Evolutionary conservation across 2,329 filamentous ascomycete genomes (phyloP).

Genomic region (Mariannaea elegans): DNA sequence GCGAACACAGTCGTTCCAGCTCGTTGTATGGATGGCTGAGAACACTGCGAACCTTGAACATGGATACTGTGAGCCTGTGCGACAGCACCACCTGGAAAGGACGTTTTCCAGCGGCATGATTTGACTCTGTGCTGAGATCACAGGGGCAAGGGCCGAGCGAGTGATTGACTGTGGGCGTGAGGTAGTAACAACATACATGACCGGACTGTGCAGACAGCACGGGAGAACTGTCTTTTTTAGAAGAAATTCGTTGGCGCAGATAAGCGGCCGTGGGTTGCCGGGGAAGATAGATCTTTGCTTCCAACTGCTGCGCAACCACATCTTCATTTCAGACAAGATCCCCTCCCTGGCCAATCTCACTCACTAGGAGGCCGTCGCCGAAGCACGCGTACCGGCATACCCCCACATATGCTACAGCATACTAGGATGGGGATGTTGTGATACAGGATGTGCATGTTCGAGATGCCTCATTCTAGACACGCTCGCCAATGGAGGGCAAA

Average conservation of each 20-base stretch:
- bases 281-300: constrained; percentile 29
- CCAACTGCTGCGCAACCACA: constrained; percentile 35
- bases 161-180: constrained; percentile 4
- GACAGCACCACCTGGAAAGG: not conserved
- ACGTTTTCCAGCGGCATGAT: not conserved
- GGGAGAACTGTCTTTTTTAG: constrained; percentile 26
- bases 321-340: constrained; percentile 33
- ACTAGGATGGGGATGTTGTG: constrained; percentile 26
- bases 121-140: not conserved
- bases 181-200: not conserved
- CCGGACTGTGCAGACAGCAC: constrained; percentile 8
- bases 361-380: constrained; percentile 25
- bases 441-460: constrained; percentile 30
- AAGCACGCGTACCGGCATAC: constrained; percentile 25
- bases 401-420: constrained; percentile 23
- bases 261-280: constrained; percentile 24
- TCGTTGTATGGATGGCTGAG: not conserved
- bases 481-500: constrained; percentile 35
- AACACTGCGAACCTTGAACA: not conserved
- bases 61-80: constrained; percentile 15
- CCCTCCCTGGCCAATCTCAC: constrained; percentile 27
- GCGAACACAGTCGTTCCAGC: not conserved
- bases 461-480: constrained; percentile 25
- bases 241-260: constrained; percentile 21
- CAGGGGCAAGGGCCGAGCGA: not conserved